A percentile compares a stretch with the other conserved stretches of the same genome.
phyloP scores from a whole-genome alignment of 139 green algal species.

The Coelastrella sp. region DNA sequence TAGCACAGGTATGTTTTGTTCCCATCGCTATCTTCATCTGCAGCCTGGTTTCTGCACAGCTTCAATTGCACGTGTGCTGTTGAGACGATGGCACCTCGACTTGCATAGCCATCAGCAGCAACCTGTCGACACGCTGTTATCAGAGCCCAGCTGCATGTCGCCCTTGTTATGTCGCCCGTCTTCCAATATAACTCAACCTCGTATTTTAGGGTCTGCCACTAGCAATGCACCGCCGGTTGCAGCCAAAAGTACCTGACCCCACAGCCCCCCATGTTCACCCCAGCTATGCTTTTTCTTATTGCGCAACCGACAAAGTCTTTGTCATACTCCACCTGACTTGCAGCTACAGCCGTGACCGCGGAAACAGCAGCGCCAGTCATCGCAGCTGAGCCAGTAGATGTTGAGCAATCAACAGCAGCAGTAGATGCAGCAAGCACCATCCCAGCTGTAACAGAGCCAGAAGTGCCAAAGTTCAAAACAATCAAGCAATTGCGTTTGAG shows the following conservation, averaged over 20 bases:
- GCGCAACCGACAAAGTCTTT: no score
- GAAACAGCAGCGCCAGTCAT: not conserved
- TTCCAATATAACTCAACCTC: no score
- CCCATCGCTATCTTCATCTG: not conserved
- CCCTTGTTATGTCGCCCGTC: no score
- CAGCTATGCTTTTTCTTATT: no score
- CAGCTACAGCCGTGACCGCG: not conserved
- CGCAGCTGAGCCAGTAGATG: not conserved
- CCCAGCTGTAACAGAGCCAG: not conserved
- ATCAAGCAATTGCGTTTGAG: constrained; percentile 53
- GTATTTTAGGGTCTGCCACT: no score
- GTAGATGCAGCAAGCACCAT: not conserved
- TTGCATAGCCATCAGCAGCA: not conserved
- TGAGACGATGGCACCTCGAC: no score
- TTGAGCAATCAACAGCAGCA: not conserved
- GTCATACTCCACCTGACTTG: not conserved
- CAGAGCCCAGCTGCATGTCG: no score
- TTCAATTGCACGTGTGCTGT: not conserved
- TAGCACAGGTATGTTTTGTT: not conserved
- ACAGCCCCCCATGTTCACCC: no score
- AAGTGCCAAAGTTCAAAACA: constrained; percentile 4
- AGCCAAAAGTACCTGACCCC: no score
- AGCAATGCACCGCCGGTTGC: no score
- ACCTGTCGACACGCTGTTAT: not conserved
- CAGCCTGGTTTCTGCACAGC: not conserved